Evolutionary conservation across 768 basidiomycete genomes (phyloP).

Genomic region (Suillus subluteus): DNA sequence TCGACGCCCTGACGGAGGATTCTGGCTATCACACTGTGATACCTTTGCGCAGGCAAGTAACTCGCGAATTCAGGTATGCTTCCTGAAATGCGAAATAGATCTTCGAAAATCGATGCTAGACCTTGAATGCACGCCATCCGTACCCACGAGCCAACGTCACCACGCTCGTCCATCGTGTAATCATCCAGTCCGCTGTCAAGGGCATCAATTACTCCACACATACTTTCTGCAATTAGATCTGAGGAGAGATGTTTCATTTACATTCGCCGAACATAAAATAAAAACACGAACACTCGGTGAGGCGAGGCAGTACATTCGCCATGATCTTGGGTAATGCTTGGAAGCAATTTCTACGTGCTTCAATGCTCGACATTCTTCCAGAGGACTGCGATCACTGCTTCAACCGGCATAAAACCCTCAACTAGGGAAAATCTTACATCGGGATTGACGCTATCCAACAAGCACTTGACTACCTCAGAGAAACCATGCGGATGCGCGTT

Average conservation of each 20-base stretch:
- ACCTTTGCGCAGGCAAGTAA: slow-evolving; percentile 64
- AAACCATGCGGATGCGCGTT: slow-evolving; percentile 55
- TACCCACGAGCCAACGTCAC: slow-evolving; percentile 97
- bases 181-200: slow-evolving; percentile 79
- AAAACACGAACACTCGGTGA: slow-evolving; percentile 48
- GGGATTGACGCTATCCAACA: slow-evolving; percentile 61
- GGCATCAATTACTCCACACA: slow-evolving; percentile 55
- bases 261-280: slow-evolving; percentile 16
- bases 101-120: slow-evolving; percentile 54
- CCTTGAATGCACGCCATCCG: slow-evolving; percentile 78
- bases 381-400: slow-evolving; percentile 33
- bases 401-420: slow-evolving; percentile 22
- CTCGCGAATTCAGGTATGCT: slow-evolving; percentile 49
- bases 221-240: slow-evolving; percentile 53
- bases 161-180: slow-evolving; percentile 92
- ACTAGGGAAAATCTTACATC: slow-evolving; percentile 44
- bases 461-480: slow-evolving; percentile 54
- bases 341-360: slow-evolving; percentile 61
- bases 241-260: slow-evolving; percentile 15
- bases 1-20: slow-evolving; percentile 91
- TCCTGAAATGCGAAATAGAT: slow-evolving; percentile 50
- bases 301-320: slow-evolving; percentile 43
- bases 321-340: slow-evolving; percentile 51
- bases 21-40: slow-evolving; percentile 59
- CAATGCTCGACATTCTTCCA: slow-evolving; percentile 48